These are phyloP conservation scores for Agrocybe pediades DNA, from an alignment of 768 basidiomycete species.

Conservation along the genomic window DNA sequence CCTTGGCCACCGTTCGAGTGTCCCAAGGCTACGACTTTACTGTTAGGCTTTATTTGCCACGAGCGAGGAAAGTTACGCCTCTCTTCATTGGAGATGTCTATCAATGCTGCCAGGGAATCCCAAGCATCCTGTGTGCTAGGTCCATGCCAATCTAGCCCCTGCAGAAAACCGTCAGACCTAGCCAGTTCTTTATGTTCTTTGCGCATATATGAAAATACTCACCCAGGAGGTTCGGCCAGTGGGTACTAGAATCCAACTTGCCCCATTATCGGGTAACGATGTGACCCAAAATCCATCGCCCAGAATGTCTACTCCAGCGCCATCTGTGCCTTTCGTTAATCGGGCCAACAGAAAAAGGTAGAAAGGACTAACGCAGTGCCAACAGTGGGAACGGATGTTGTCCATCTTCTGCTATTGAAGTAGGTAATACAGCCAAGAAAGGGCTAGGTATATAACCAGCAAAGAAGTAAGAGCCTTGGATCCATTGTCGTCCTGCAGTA, in stretches of 20 bases:
- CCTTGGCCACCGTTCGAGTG: conserved; percentile 97
- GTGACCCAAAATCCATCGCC: conserved; percentile 58
- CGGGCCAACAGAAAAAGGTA: neutral
- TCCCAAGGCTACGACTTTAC: conserved; percentile 70
- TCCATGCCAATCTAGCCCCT: conserved; percentile 96
- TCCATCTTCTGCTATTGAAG: conserved; percentile 18
- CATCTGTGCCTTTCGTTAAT: conserved; percentile 49
- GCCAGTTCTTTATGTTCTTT: neutral
- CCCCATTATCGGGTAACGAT: conserved; percentile 56
- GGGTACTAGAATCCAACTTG: conserved; percentile 80
- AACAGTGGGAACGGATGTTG: conserved; percentile 47
- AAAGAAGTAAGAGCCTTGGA: conserved; percentile 64
- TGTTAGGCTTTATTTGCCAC: conserved; percentile 20
- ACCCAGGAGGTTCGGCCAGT: conserved; percentile 88
- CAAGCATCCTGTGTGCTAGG: conserved; percentile 75
- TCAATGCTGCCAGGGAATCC: conserved; percentile 58
- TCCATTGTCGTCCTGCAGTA: conserved; percentile 30
- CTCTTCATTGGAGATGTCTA: conserved; percentile 39
- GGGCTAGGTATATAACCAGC: conserved; percentile 53
- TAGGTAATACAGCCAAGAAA: conserved; percentile 64
- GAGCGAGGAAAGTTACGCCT: conserved; percentile 34
- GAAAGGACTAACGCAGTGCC: conserved; percentile 57
- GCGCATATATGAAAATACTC: conserved; percentile 10
- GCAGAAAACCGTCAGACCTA: neutral
- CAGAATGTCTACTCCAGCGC: conserved; percentile 81